phyloP scores from a whole-genome alignment of 2,329 filamentous ascomycete genomes.

The Xylariales sp. region DNA sequence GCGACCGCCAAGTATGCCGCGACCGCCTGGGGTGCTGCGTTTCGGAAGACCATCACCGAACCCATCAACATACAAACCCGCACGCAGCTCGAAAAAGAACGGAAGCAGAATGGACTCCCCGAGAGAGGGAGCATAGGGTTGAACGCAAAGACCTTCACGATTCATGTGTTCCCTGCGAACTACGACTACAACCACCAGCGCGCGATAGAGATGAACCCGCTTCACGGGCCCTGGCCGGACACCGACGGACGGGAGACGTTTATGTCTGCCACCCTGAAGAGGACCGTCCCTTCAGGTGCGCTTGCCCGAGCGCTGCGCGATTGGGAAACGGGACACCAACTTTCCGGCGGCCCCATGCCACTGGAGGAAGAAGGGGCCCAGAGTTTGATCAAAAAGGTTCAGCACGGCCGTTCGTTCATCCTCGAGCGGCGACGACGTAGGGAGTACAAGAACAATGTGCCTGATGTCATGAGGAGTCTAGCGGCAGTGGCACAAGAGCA shows the following conservation, averaged over 20 bases:
- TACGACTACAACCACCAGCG: slow-evolving; percentile 18
- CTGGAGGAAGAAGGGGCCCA: slow-evolving; percentile 17
- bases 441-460: slow-evolving; percentile 1
- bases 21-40: slow-evolving; percentile 19
- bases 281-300: slow-evolving; percentile 17
- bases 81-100: background rate
- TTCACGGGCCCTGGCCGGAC: slow-evolving; percentile 24
- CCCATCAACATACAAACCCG: slow-evolving; percentile 15
- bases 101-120: background rate
- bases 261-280: slow-evolving; percentile 18
- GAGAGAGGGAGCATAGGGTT: background rate
- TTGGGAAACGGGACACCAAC: slow-evolving; percentile 25
- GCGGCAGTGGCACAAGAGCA: slow-evolving; percentile 5
- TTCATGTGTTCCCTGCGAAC: slow-evolving; percentile 24
- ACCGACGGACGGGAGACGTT: slow-evolving; percentile 17
- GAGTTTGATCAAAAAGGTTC: background rate
- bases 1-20: slow-evolving; percentile 7
- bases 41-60: slow-evolving; percentile 18
- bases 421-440: slow-evolving; percentile 1
- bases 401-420: slow-evolving; percentile 2
- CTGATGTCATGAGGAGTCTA: slow-evolving; percentile 8
- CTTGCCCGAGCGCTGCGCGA: slow-evolving; percentile 24
- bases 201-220: slow-evolving; percentile 17
- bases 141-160: slow-evolving; percentile 18
- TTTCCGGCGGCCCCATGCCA: slow-evolving; percentile 14